phyloP scores from a whole-genome alignment of 306 rosid species.

The Lathyrus sativus region DNA sequence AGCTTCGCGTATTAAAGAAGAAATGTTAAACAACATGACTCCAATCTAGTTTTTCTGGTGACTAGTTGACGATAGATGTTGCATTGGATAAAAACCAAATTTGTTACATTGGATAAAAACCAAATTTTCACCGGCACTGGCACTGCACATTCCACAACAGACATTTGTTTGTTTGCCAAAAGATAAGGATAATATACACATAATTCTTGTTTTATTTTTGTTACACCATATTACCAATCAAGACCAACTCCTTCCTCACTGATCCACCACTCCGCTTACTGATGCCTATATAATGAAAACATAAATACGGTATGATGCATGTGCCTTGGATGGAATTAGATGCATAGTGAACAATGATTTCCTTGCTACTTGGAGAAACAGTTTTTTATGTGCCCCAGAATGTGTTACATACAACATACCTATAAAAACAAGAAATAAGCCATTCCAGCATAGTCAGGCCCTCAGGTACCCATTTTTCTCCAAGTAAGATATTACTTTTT shows the following conservation, averaged over 20 bases:
- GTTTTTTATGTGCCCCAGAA: slow-evolving; percentile 27
- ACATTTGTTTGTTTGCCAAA: too few relatives aligned
- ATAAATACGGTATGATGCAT: neutral
- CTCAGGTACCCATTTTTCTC: slow-evolving; percentile 71
- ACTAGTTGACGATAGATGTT: too few relatives aligned
- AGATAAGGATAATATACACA: neutral
- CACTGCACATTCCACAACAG: too few relatives aligned
- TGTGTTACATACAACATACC: slow-evolving; percentile 16
- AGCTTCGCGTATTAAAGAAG: neutral
- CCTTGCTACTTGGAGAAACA: slow-evolving; percentile 43
- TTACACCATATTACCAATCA: slow-evolving; percentile 18
- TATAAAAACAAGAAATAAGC: slow-evolving; percentile 25
- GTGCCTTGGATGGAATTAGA: slow-evolving; percentile 11
- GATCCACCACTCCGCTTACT: slow-evolving; percentile 18
- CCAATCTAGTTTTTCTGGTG: neutral
- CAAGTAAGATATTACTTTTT: slow-evolving; percentile 63
- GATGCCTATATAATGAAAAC: slow-evolving; percentile 17
- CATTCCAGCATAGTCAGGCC: slow-evolving; percentile 48
- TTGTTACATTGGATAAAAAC: too few relatives aligned
- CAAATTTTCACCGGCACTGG: too few relatives aligned
- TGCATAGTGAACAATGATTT: slow-evolving; percentile 53
- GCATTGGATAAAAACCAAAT: too few relatives aligned
- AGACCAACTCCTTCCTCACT: slow-evolving; percentile 23
- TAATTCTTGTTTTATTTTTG: neutral
- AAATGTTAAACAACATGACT: neutral